These are phyloP conservation scores for Globisporangium splendens DNA, from an alignment of 352 stramenopile species.

Conservation along the genomic window DNA sequence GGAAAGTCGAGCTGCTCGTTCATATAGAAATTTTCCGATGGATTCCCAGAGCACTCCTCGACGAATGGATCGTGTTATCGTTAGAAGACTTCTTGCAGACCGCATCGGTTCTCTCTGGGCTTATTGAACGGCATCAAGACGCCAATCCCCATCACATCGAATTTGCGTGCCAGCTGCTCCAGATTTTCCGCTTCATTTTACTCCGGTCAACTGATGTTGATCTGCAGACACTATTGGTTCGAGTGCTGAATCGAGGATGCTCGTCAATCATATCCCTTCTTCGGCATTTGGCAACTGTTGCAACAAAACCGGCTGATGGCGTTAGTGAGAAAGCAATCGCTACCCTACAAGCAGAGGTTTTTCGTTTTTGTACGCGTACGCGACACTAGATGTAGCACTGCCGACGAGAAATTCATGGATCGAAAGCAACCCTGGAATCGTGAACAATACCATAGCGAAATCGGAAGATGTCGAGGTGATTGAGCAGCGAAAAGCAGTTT, in stretches of 20 bases:
- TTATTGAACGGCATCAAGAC: slow-evolving; percentile 13
- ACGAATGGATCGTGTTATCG: slow-evolving; percentile 52
- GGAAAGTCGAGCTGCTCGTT: slow-evolving; percentile 14
- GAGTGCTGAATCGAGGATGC: slow-evolving; percentile 24
- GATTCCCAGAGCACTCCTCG: slow-evolving; percentile 36
- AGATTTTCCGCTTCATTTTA: slow-evolving; percentile 36
- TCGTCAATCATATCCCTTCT: slow-evolving; percentile 26
- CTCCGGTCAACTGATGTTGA: slow-evolving; percentile 35
- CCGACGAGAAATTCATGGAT: slow-evolving; percentile 18
- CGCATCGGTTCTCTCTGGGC: slow-evolving; percentile 21
- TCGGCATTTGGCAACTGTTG: slow-evolving; percentile 5
- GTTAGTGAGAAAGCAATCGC: slow-evolving; percentile 10
- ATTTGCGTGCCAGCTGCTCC: slow-evolving; percentile 23
- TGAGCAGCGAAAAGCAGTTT: slow-evolving; percentile 55
- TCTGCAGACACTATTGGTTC: slow-evolving; percentile 36
- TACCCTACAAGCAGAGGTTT: slow-evolving; percentile 18
- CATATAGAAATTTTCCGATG: slow-evolving; percentile 31
- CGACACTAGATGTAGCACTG: slow-evolving; percentile 32
- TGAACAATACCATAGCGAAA: slow-evolving; percentile 1
- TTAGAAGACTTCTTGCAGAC: slow-evolving; percentile 46
- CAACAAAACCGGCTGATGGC: neutral
- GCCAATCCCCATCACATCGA: slow-evolving; percentile 4
- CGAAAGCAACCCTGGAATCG: neutral
- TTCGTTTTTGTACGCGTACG: slow-evolving; percentile 31
- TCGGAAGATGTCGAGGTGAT: slow-evolving; percentile 41